Conservation (phyloP, 2,329 filamentous ascomycete genomes). For the Keithomyces neogunnii region DNA sequence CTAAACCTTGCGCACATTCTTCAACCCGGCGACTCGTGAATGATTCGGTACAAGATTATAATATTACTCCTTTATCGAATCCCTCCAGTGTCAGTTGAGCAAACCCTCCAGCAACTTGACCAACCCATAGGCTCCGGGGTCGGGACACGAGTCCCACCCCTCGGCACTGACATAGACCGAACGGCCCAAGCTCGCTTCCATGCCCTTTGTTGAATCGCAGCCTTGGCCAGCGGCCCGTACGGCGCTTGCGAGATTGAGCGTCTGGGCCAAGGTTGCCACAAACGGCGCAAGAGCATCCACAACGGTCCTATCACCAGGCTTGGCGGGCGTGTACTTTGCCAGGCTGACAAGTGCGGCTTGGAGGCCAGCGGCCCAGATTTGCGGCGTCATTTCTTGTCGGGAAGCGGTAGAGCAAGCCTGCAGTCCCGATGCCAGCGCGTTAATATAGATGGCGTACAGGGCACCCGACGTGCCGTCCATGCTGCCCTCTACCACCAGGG, state of each 20-base stretch:
- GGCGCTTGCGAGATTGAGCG: constrained; percentile 31
- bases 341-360: constrained; percentile 47
- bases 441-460: constrained; percentile 57
- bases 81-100: background rate
- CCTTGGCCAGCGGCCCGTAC: constrained; percentile 50
- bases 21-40: no score
- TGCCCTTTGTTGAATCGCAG: constrained; percentile 60
- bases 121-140: constrained; percentile 56
- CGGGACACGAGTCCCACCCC: constrained; percentile 61
- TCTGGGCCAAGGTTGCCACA: constrained; percentile 41
- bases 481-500: constrained; percentile 53
- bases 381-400: constrained; percentile 4
- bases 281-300: constrained; percentile 61
- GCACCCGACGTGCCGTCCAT: constrained; percentile 50
- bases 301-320: constrained; percentile 60
- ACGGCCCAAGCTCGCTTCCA: constrained; percentile 66
- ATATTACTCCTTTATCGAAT: no score
- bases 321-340: constrained; percentile 56
- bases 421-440: constrained; percentile 46
- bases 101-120: constrained; percentile 54
- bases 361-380: constrained; percentile 41
- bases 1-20: no score
- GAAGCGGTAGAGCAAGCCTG: background rate
- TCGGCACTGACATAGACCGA: constrained; percentile 64
- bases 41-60: background rate